Conservation (phyloP, 768 basidiomycete genomes). For the Cystobasidium tubakii region DNA sequence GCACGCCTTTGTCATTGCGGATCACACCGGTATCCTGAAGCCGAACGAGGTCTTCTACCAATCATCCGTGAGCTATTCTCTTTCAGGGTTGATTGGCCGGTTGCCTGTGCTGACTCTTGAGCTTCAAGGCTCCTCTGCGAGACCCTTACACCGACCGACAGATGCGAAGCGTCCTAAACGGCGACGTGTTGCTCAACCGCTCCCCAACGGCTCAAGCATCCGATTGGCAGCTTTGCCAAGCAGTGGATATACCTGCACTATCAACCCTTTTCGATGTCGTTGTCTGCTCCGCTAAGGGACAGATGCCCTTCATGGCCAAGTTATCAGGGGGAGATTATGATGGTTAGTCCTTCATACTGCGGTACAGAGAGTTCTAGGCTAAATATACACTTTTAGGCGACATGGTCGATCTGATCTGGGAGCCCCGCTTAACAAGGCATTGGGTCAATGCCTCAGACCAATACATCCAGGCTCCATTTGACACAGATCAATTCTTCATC, state of each 20-base stretch:
- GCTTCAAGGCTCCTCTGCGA: not conserved
- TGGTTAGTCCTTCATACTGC: not conserved
- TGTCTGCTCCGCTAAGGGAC: constrained; percentile 19
- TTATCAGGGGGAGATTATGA: constrained; percentile 21
- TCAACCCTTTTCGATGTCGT: constrained; percentile 6
- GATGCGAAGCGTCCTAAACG: not conserved
- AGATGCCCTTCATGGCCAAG: not conserved
- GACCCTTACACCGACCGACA: not conserved
- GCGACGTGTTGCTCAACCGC: not conserved
- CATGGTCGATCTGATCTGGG: constrained; percentile 7
- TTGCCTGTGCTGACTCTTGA: not conserved
- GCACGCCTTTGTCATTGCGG: not conserved
- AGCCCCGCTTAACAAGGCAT: not conserved
- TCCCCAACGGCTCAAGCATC: constrained; percentile 1
- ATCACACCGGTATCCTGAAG: not conserved
- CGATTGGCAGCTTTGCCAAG: constrained; percentile 10
- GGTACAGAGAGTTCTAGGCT: not conserved
- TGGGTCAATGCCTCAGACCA: not conserved
- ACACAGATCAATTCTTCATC: not conserved
- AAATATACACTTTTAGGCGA: not conserved
- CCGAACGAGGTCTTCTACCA: constrained; percentile 15
- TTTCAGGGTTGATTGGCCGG: too few relatives aligned
- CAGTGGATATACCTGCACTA: not conserved
- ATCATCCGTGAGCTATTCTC: constrained; percentile 14
- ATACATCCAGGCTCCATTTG: not conserved